These are phyloP conservation scores for Pichia sp. DNA, from an alignment of 1,139 yeast genomes.

Conservation along the genomic window DNA sequence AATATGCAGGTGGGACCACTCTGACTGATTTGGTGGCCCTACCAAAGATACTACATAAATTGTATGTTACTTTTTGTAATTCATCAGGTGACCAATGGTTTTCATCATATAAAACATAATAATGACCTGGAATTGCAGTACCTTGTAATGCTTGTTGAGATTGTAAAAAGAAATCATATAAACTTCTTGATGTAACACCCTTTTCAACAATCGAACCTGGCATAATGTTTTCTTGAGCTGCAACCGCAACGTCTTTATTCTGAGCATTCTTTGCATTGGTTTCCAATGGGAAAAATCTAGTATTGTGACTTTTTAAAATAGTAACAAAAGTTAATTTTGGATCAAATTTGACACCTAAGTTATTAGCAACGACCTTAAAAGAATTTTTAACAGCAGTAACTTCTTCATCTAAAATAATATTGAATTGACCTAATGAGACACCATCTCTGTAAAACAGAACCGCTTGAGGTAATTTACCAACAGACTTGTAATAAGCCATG, in stretches of 20 bases:
- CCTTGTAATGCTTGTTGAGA: conserved; percentile 31
- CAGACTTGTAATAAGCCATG: conserved; percentile 18
- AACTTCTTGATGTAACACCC: conserved; percentile 27
- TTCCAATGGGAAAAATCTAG: conserved; percentile 28
- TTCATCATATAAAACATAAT: conserved; percentile 29
- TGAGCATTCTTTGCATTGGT: conserved; percentile 23
- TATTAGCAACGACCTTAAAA: conserved; percentile 16
- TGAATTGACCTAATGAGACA: conserved; percentile 29
- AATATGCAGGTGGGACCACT: conserved; percentile 29
- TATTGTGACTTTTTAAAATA: conserved; percentile 27
- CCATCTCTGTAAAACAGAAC: conserved; percentile 31
- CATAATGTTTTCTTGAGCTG: conserved; percentile 21
- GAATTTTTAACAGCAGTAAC: conserved; percentile 26
- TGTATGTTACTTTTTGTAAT: conserved; percentile 26
- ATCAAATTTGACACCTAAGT: conserved; percentile 16
- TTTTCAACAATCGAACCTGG: conserved; percentile 30
- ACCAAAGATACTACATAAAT: conserved; percentile 27
- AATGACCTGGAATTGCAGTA: conserved; percentile 31
- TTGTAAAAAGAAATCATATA: conserved; percentile 29
- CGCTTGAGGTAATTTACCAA: conserved; percentile 23
- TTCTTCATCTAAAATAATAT: conserved; percentile 25
- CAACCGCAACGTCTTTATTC: conserved; percentile 20
- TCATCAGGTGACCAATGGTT: conserved; percentile 26
- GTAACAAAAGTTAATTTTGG: conserved; percentile 29
- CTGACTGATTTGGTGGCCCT: conserved; percentile 30